phyloP scores from a whole-genome alignment of 495 filamentous ascomycete species.

The Barbatosphaeria neglecta region DNA sequence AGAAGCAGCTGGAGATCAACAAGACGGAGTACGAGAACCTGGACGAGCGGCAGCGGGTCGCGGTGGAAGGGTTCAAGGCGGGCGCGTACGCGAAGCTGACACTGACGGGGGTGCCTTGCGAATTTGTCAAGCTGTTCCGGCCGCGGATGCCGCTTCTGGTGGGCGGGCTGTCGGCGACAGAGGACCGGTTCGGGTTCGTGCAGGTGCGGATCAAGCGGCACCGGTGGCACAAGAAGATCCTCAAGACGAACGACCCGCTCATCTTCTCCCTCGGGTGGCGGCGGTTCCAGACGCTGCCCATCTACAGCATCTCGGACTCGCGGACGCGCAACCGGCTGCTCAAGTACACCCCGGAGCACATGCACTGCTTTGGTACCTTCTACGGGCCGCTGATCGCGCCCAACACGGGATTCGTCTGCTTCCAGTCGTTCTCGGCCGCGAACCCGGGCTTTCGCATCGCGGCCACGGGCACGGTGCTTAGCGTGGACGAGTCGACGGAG shows the following conservation, averaged over 20 bases:
- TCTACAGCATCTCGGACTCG: constrained; percentile 90
- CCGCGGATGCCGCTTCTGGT: constrained; percentile 77
- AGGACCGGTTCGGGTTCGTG: constrained; percentile 90
- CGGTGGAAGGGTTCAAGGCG: constrained; percentile 84
- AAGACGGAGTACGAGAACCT: constrained; percentile 78
- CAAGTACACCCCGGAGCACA: constrained; percentile 83
- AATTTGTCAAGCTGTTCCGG: constrained; percentile 83
- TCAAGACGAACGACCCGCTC: constrained; percentile 93
- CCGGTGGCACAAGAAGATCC: constrained; percentile 96
- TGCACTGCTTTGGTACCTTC: constrained; percentile 94
- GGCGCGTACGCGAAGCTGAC: constrained; percentile 89
- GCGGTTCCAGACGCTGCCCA: constrained; percentile 80
- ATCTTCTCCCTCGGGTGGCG: constrained; percentile 98
- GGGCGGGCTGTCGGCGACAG: constrained; percentile 79
- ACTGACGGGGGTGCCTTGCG: constrained; percentile 75
- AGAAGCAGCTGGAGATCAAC: constrained; percentile 93
- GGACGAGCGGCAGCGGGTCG: constrained; percentile 64
- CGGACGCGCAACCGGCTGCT: constrained; percentile 92
- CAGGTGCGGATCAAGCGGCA: constrained; percentile 94
- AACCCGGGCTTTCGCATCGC: constrained; percentile 88
- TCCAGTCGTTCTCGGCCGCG: constrained; percentile 80
- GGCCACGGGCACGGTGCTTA: constrained; percentile 83
- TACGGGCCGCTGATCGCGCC: constrained; percentile 90
- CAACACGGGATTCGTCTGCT: constrained; percentile 88
- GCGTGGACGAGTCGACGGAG: constrained; percentile 84